These are phyloP conservation scores for Lachnum nothofagi DNA, from an alignment of 2,329 filamentous ascomycete species.

Conservation along the genomic window DNA sequence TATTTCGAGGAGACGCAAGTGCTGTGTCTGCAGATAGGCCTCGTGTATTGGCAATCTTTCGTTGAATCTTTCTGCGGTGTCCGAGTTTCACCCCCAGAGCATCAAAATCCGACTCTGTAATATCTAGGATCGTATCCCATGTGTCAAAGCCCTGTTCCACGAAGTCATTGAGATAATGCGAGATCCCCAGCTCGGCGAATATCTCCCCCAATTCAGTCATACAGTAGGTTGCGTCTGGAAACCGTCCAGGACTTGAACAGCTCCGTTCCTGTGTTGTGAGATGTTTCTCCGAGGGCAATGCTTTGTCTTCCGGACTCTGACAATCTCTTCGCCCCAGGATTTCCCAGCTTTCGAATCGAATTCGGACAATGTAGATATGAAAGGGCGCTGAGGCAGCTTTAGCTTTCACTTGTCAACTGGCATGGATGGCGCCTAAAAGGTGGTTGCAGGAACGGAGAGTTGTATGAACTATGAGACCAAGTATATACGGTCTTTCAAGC, in stretches of 20 bases:
- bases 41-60: constrained; percentile 70
- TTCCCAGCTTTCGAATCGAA: too few species aligned
- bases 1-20: constrained; percentile 33
- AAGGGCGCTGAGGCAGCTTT: too few species aligned
- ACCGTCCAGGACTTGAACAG: constrained; percentile 26
- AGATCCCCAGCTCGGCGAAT: constrained; percentile 70
- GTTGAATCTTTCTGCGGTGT: constrained; percentile 79
- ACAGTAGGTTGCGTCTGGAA: constrained; percentile 33
- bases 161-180: constrained; percentile 70
- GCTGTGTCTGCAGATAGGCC: constrained; percentile 44
- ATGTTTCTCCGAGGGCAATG: background rate
- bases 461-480: too few species aligned
- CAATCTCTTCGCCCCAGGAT: too few species aligned
- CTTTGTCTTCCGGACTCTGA: background rate
- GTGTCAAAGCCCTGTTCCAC: constrained; percentile 77
- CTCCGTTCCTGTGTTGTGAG: background rate
- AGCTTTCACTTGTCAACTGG: too few species aligned
- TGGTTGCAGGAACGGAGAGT: too few species aligned
- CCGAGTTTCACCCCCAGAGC: constrained; percentile 72
- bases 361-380: too few species aligned
- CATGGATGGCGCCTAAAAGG: too few species aligned
- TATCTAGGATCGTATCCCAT: constrained; percentile 78
- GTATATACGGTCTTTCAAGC: too few species aligned
- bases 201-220: constrained; percentile 55
- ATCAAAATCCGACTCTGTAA: constrained; percentile 77